Evolutionary conservation across 2,329 filamentous ascomycete species (phyloP).

Genomic region (Microcyclospora tardicrescens): DNA sequence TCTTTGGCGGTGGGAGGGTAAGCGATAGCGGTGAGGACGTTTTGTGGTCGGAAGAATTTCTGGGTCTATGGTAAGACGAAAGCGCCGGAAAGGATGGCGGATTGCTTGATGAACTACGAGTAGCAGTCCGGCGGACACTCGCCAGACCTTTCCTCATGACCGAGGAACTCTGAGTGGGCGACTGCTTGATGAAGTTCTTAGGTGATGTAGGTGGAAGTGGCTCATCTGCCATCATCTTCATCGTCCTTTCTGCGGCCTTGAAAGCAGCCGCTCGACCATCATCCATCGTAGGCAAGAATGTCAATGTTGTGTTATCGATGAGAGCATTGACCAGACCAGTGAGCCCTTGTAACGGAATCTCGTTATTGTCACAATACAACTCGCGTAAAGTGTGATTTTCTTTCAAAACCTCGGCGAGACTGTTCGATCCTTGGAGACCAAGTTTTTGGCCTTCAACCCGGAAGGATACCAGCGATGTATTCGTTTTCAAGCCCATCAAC

Average conservation of each 20-base stretch:
- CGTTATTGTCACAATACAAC: constrained; percentile 59
- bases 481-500: constrained; percentile 50
- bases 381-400: constrained; percentile 50
- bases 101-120: constrained; percentile 15
- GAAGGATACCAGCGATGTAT: constrained; percentile 48
- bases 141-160: constrained; percentile 20
- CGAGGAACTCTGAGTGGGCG: constrained; percentile 7
- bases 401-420: constrained; percentile 54
- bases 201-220: constrained; percentile 12
- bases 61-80: constrained; percentile 4
- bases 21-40: constrained; percentile 13
- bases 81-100: constrained; percentile 21
- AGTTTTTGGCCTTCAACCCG: constrained; percentile 57
- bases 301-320: constrained; percentile 49
- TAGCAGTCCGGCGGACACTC: constrained; percentile 19
- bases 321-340: constrained; percentile 56
- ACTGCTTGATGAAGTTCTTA: constrained; percentile 5
- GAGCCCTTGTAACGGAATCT: constrained; percentile 57
- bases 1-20: constrained; percentile 10
- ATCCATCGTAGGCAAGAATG: constrained; percentile 51
- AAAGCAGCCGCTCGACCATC: constrained; percentile 49
- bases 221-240: constrained; percentile 21
- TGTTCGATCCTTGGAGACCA: constrained; percentile 55
- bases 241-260: constrained; percentile 28
- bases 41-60: not conserved